Evolutionary conservation across 106 monocot species (phyloP), one percentile per base, ranked within the genome.

Genomic region (Posidonia australis): DNA sequence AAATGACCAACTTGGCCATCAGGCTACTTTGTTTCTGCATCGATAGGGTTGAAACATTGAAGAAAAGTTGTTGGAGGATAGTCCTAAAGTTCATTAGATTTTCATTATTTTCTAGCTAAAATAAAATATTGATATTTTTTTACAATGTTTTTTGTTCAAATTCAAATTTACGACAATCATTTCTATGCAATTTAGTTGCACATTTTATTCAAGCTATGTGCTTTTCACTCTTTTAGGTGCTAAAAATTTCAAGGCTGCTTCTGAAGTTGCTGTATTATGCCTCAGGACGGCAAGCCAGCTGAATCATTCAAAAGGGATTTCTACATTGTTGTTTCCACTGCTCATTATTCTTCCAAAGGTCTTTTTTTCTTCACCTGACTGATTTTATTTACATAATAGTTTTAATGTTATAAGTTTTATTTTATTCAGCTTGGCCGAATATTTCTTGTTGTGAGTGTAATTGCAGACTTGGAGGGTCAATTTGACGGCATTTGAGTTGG

Each of bases 401-500:
- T 27, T n/a, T 60, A 18, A 32, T 43, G 60, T 18, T 5, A 2
- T 60, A 17, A 52, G 22, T 24, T 27, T 26, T 25, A 57, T 3
- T 25, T 57, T 57, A 7, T 41, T 41, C 7, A 42, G 49, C n/a
- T 49, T 17, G 49, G 3, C 16, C 13, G n/a, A 49, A 0, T 2
- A 25, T 55, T 63, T 46, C 21, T n/a, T 44, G 44, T 46, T 63
- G 44, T 18, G 4, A n/a, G n/a, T 0, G 44, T 23, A 13, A n/a
- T 63, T 46, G 24, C 77, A 93, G 93, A 84, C 81, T 26, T 84
- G 76, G 75, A 89, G 51, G 48, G 14, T 86, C 29, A 86, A 80
- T 66, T 70, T 86, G 51, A 83, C 80, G 74, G 86, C 83, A 29
- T 60, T 89, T 75, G 81, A 86, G 69, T 65, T 93, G 45, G 64